A percentile compares a stretch with the other conserved stretches of the same genome.
These are phyloP conservation scores for Prunus mongolica DNA, from an alignment of 306 rosid genomes.

Conservation along the genomic window DNA sequence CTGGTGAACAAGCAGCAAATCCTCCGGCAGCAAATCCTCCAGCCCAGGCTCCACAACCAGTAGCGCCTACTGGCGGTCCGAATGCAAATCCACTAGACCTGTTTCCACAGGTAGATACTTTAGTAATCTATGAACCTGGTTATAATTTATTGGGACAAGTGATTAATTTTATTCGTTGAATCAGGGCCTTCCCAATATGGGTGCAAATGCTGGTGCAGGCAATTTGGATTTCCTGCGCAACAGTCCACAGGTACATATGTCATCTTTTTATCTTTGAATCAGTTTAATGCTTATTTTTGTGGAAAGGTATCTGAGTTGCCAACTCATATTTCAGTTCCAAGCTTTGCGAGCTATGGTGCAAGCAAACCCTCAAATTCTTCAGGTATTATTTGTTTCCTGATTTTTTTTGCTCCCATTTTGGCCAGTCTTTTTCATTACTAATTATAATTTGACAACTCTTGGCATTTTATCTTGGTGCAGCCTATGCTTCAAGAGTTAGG, in stretches of 20 bases:
- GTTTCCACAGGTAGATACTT: conserved; percentile 36
- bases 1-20: conserved; percentile 15
- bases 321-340: conserved; percentile 29
- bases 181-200: conserved; percentile 43
- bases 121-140: neutral
- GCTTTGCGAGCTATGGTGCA: conserved; percentile 46
- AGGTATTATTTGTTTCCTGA: conserved; percentile 21
- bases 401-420: neutral
- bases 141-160: neutral
- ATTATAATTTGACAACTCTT: neutral
- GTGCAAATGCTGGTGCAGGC: conserved; percentile 35
- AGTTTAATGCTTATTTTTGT: neutral
- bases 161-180: conserved; percentile 1
- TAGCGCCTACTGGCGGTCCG: conserved; percentile 28
- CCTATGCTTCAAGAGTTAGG: conserved; percentile 50
- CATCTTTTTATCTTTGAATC: neutral
- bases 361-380: conserved; percentile 41
- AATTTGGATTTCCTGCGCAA: conserved; percentile 40
- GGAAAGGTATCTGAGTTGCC: neutral
- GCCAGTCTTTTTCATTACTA: neutral
- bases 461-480: conserved; percentile 16
- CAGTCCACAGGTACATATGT: conserved; percentile 33
- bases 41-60: conserved; percentile 18
- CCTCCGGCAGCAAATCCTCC: conserved; percentile 16
- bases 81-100: conserved; percentile 42